Evolutionary conservation across 768 basidiomycete genomes (phyloP).

Genomic region (Kwoniella sp.): DNA sequence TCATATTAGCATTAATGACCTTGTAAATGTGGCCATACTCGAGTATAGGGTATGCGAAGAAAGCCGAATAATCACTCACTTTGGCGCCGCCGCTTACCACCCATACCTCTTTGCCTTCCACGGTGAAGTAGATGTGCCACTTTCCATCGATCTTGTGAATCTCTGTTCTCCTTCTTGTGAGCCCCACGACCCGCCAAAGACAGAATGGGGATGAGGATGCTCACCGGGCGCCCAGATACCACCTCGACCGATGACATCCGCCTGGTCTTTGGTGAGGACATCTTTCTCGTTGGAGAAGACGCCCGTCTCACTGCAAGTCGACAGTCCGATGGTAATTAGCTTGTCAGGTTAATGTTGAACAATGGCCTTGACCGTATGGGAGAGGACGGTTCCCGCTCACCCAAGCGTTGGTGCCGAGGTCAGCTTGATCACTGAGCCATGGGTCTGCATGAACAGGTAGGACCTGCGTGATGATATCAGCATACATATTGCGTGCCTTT

Average conservation of each 20-base stretch:
- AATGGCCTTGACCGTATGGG: too few species aligned
- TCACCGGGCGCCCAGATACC: constrained; percentile 27
- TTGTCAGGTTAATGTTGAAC: too few species aligned
- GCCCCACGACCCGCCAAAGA: too few species aligned
- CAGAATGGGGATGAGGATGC: too few species aligned
- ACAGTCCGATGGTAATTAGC: too few species aligned
- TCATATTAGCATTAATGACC: background rate
- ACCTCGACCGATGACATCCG: constrained; percentile 3
- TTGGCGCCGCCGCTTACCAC: constrained; percentile 19
- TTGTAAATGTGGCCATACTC: background rate
- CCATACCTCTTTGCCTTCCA: constrained; percentile 13
- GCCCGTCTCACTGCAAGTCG: constrained; percentile 6
- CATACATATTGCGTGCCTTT: background rate
- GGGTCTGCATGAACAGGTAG: constrained; percentile 17
- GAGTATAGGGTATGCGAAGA: too few species aligned
- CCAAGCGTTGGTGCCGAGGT: constrained; percentile 17
- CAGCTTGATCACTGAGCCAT: constrained; percentile 4
- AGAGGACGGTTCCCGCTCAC: background rate
- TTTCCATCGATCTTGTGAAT: constrained; percentile 27
- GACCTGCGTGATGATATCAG: background rate
- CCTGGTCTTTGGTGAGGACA: constrained; percentile 17
- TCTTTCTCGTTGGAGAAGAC: constrained; percentile 4
- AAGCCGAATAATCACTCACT: constrained; percentile 6
- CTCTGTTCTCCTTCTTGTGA: constrained; percentile 1
- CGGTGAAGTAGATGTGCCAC: constrained; percentile 31